These are phyloP conservation scores for Phialocephala subalpina DNA, from an alignment of 2,329 filamentous ascomycete species.

Conservation along the genomic window DNA sequence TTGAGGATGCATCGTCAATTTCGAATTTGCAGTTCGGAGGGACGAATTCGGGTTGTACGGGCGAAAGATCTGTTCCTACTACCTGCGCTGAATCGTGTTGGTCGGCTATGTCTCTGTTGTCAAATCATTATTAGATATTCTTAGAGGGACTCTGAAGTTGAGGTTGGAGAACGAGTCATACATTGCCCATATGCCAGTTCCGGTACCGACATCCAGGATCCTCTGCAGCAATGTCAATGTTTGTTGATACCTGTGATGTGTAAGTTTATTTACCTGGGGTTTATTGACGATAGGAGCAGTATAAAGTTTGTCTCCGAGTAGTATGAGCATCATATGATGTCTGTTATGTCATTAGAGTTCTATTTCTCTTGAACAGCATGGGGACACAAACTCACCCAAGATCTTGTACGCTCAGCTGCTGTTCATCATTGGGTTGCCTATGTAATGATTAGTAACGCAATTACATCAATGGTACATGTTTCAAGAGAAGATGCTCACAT, in stretches of 20 bases:
- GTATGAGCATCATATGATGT: constrained; percentile 35
- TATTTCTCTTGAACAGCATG: neutral
- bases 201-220: constrained; percentile 52
- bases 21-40: constrained; percentile 70
- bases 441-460: neutral
- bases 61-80: constrained; percentile 38
- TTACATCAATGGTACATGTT: neutral
- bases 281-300: constrained; percentile 42
- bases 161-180: constrained; percentile 34
- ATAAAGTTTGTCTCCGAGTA: constrained; percentile 36
- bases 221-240: constrained; percentile 32
- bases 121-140: neutral
- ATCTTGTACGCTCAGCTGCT: constrained; percentile 26
- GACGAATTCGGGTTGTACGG: constrained; percentile 35
- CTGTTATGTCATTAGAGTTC: constrained; percentile 37
- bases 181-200: constrained; percentile 52
- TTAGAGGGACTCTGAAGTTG: neutral
- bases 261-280: constrained; percentile 29
- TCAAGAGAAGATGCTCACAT: constrained; percentile 27
- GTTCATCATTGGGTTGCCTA: constrained; percentile 43
- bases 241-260: neutral
- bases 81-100: constrained; percentile 38
- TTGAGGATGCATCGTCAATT: constrained; percentile 65
- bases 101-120: constrained; percentile 26
- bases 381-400: neutral